Conservation (phyloP, 331 rosid genomes). For the Saraca asoca region DNA sequence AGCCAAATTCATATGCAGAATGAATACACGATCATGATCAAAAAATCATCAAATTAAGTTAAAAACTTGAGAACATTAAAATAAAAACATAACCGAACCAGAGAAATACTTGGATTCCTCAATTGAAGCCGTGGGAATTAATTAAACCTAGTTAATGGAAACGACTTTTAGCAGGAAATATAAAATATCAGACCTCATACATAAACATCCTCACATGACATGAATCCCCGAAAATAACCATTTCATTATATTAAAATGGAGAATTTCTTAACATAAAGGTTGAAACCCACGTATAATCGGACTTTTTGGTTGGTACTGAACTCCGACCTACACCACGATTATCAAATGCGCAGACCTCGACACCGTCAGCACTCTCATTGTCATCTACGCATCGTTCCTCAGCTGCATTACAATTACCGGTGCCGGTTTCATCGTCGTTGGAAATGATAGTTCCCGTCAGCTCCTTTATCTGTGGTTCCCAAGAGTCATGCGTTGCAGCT, state of each 20-base stretch:
- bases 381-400: conserved; percentile 29
- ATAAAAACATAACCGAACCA: too few relatives aligned
- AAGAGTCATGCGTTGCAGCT: conserved; percentile 81
- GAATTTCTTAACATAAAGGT: background rate
- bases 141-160: background rate
- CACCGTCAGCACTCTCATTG: conserved; percentile 49
- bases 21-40: background rate
- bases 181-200: background rate
- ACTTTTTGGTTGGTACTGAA: conserved; percentile 60
- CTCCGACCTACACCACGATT: conserved; percentile 93
- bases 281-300: conserved; percentile 76
- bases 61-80: background rate
- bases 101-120: too few relatives aligned
- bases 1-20: too few relatives aligned
- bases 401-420: conserved; percentile 27
- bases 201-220: background rate
- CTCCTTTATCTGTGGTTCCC: conserved; percentile 80
- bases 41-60: background rate
- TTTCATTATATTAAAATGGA: background rate
- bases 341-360: conserved; percentile 89
- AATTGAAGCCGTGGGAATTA: too few relatives aligned
- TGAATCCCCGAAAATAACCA: background rate
- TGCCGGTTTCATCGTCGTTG: conserved; percentile 44
- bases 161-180: background rate
- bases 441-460: conserved; percentile 56